Evolutionary conservation across 495 filamentous ascomycete genomes (phyloP).

Genomic region (Penicillium paxilli): DNA sequence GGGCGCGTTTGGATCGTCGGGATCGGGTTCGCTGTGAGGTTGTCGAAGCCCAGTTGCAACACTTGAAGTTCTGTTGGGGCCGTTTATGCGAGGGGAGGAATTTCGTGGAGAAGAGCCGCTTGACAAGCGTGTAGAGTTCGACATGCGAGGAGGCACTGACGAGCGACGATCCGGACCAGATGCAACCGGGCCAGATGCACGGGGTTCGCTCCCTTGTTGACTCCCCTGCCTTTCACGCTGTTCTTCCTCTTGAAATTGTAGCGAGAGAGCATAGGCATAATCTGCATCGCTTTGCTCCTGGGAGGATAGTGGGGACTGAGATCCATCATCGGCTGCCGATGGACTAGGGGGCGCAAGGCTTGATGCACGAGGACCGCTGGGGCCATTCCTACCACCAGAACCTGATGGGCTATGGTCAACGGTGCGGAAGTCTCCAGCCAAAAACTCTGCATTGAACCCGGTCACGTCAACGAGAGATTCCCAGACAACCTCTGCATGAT

Average conservation of each 20-base stretch:
- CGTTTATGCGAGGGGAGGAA: slow-evolving; percentile 15
- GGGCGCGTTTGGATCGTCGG: slow-evolving; percentile 54
- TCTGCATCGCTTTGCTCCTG: slow-evolving; percentile 53
- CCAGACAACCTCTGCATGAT: slow-evolving; percentile 93
- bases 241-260: slow-evolving; percentile 48
- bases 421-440: slow-evolving; percentile 84
- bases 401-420: slow-evolving; percentile 59
- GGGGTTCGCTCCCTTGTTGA: slow-evolving; percentile 2
- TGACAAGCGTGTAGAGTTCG: neutral
- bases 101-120: neutral
- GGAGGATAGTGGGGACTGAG: slow-evolving; percentile 21
- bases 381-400: slow-evolving; percentile 21
- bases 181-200: slow-evolving; percentile 6
- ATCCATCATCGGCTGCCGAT: neutral
- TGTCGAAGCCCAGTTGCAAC: slow-evolving; percentile 23
- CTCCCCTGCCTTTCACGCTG: slow-evolving; percentile 21
- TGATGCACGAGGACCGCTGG: slow-evolving; percentile 30
- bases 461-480: slow-evolving; percentile 87
- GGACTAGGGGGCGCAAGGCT: slow-evolving; percentile 16
- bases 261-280: slow-evolving; percentile 47
- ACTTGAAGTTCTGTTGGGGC: slow-evolving; percentile 20
- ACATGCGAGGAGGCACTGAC: slow-evolving; percentile 6
- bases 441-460: slow-evolving; percentile 80
- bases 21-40: slow-evolving; percentile 25
- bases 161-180: slow-evolving; percentile 10